A percentile compares a stretch with the other conserved stretches of the same genome.
phyloP scores from a whole-genome alignment of 1,284 basidiomycete genomes.

The Polyporus tsugae region DNA sequence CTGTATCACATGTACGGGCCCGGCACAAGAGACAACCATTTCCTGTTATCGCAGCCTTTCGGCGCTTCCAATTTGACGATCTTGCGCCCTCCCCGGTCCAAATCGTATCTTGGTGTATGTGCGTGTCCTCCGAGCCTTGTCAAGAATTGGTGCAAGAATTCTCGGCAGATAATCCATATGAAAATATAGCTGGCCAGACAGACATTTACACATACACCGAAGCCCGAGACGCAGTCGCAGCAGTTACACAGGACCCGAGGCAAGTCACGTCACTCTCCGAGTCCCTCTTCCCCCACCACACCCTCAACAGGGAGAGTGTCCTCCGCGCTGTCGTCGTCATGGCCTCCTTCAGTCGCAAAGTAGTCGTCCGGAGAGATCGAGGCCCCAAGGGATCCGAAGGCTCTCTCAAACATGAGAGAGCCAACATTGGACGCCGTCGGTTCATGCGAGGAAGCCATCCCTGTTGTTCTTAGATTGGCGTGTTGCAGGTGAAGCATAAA shows the following conservation, averaged over 20 bases:
- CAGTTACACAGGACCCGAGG: neutral
- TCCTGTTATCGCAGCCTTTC: neutral
- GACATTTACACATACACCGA: no score
- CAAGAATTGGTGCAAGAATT: no score
- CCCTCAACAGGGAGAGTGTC: neutral
- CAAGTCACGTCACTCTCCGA: neutral
- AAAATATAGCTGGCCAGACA: no score
- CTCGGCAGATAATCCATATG: no score
- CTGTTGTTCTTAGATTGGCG: neutral
- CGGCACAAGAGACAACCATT: neutral
- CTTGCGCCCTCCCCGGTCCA: no score
- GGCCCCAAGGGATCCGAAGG: neutral
- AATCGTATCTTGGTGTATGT: no score
- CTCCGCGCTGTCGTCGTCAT: neutral
- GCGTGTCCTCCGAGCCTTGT: no score
- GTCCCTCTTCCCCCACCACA: neutral
- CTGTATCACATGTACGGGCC: constrained; percentile 43
- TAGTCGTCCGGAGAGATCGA: neutral
- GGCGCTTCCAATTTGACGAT: neutral
- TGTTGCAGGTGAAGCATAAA: neutral
- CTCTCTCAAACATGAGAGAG: neutral
- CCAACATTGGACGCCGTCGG: neutral
- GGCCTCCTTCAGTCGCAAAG: neutral
- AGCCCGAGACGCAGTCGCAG: neutral
- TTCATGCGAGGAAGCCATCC: neutral